These are phyloP conservation scores for Candida gorgasii DNA, from an alignment of 805 yeast species.

Conservation along the genomic window DNA sequence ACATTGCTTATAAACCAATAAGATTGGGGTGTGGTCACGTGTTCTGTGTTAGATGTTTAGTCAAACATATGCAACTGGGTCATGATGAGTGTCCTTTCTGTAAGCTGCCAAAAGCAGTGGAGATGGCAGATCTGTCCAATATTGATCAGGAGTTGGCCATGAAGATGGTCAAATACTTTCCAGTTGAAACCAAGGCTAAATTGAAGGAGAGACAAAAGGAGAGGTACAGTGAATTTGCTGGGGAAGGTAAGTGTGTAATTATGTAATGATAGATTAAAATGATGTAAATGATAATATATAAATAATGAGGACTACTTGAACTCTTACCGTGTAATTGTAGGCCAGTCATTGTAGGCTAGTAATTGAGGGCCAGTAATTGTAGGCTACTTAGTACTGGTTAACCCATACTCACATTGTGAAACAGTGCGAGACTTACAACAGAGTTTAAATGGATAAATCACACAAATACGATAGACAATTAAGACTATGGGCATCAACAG, in stretches of 20 bases:
- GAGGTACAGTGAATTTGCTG: slow-evolving; percentile 28
- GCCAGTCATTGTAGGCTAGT: too few species aligned
- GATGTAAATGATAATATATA: neutral
- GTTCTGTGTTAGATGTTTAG: slow-evolving; percentile 72
- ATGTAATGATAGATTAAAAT: slow-evolving; percentile 5
- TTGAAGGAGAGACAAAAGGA: slow-evolving; percentile 51
- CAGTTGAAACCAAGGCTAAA: slow-evolving; percentile 65
- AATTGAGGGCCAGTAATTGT: neutral
- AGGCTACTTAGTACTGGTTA: slow-evolving; percentile 17
- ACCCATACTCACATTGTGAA: neutral
- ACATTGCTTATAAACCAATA: slow-evolving; percentile 72
- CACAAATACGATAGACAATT: slow-evolving; percentile 82
- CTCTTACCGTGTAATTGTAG: too few species aligned
- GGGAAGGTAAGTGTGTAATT: slow-evolving; percentile 17
- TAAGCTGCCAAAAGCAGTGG: slow-evolving; percentile 50
- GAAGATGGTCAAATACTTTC: slow-evolving; percentile 61
- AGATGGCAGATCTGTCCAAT: slow-evolving; percentile 58
- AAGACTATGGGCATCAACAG: slow-evolving; percentile 79
- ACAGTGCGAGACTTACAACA: neutral
- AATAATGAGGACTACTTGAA: too few species aligned
- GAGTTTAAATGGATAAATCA: slow-evolving; percentile 34
- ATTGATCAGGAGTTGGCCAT: slow-evolving; percentile 55
- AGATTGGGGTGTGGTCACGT: slow-evolving; percentile 63
- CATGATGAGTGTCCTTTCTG: slow-evolving; percentile 72
- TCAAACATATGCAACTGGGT: slow-evolving; percentile 59